Base-by-base conservation (phyloP, 1,284 basidiomycete genomes). In the Mycena citricolor region DNA sequence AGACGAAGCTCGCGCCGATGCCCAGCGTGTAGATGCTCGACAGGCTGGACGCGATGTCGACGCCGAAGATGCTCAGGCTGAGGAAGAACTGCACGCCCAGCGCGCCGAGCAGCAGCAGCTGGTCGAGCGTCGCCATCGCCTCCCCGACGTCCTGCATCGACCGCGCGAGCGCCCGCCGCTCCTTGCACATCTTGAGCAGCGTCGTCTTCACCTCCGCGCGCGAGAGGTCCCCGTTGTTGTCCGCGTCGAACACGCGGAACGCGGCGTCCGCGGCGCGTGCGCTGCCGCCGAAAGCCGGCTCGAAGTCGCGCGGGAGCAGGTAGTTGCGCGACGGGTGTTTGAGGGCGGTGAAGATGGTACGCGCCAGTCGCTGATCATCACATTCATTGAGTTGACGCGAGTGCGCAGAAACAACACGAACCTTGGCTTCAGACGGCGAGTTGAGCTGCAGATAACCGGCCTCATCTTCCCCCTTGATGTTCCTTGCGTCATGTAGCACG, bases 151-250 rank as follows among this genome's bases (percentile, higher is more conserved):
- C 85, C 41, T 76, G 79, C 76, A 87, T 82, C 39, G 81, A 83
- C 35, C 81, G 75, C 29, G 76, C 77, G 28, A 87, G 66, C 62
- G 77, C 78, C 19, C 83, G 73, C 1, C 86, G 76, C 61, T 88
- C 85, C 59, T 80, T 83, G 68, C 87, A 88, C n/a, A 83, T 71
- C 59, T 73, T 77, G 47, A 89, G 63, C 24, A 89, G 62, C 20
- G 74, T 76, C 38, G 75, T 71, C 66, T 89, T 90, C 60, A 90
- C 77, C 65, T 90, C 88, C 22, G 75, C 68, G 42, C 80, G 75
- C 16, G 83, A 81, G 47, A 90, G 73, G 58, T 90, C 87, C 12
- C 84, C 85, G 51, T 90, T 87, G 55, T 78, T 73, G 58, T 90
- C 87, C 51, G 68, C 71, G 63, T 86, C 84, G 57, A 90, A 86